Evolutionary conservation across 768 basidiomycete genomes (phyloP), one percentile per base, ranked within the genome.

Genomic region (Dentipellis sp.): DNA sequence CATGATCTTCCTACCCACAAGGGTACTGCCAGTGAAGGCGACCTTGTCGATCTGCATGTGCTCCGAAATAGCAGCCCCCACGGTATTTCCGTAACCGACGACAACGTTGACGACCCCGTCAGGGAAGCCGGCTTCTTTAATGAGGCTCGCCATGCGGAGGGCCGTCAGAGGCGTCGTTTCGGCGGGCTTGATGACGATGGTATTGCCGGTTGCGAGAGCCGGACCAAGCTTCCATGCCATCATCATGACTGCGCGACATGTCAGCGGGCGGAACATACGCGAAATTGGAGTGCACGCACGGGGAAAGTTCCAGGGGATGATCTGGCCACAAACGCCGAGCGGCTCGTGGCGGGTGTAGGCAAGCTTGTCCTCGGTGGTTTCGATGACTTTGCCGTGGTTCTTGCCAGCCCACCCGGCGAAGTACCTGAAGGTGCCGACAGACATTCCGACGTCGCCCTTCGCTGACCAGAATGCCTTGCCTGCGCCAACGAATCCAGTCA

Each of bases 361-460:
- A 50, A 83, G 69, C 69, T 81, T 82, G 19, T 55, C 61, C 59
- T 66, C 67, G 36, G 60, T 69, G 62, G 68, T 81, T 72, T 92
- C 88, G 66, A 91, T 83, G 5, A 81, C 82, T 67, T 88, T 79
- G 4, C 88, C 90, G 4, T 77, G 73, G 52, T 86, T 70, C 72
- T 95, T 95, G 74, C 94, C 93, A 21, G 91, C 88, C 84, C 90
- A 90, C 14, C 93, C 94, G 49, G 84, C 90, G 63, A 88, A 97
- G 72, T 94, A 95, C 36, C 80, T 75, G 61, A 92, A 67, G 35
- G 73, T 72, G 21, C 66, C 71, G 56, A 84, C 74, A 0, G 78
- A 68, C 53, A 68, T 68, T 0, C 64, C 62, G 2, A 88, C 66
- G 60, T 90, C 88, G 0, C 63, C 68, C 17, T 64, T 68, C 56